Evolutionary conservation across 1,139 yeast genomes (phyloP).

Genomic region (Geotrichum reessii): DNA sequence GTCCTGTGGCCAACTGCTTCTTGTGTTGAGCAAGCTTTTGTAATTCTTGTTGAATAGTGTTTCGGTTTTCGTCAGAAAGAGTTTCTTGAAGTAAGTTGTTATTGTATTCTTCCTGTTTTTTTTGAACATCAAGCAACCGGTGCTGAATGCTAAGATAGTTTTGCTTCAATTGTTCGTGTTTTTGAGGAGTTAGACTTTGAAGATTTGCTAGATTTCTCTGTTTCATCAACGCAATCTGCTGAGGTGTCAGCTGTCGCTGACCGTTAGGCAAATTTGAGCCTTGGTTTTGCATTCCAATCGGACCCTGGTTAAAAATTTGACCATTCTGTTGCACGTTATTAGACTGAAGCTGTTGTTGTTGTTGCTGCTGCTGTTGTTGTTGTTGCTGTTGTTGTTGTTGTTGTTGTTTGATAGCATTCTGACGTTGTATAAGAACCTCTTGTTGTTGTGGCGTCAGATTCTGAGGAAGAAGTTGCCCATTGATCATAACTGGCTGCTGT

Average conservation of each 20-base stretch:
- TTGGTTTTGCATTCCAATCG: not conserved
- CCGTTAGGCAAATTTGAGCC: not conserved
- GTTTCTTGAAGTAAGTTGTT: not conserved
- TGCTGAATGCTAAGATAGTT: not conserved
- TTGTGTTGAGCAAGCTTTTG: not conserved
- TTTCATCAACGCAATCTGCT: not conserved
- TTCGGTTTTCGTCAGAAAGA: not conserved
- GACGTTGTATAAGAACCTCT: slow-evolving; percentile 48
- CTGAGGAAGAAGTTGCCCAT: slow-evolving; percentile 9
- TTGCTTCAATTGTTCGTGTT: not conserved
- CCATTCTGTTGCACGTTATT: not conserved
- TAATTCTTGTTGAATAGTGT: not conserved
- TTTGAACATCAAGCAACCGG: not conserved
- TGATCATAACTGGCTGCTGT: slow-evolving; percentile 11
- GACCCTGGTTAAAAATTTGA: not conserved
- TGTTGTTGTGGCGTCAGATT: slow-evolving; percentile 48
- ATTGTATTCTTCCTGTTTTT: not conserved
- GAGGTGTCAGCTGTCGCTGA: not conserved
- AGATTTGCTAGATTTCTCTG: not conserved
- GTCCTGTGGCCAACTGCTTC: not conserved
- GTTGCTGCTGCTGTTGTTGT: slow-evolving; percentile 19
- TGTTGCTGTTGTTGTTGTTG: slow-evolving; percentile 20
- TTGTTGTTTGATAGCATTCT: slow-evolving; percentile 37
- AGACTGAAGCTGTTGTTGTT: slow-evolving; percentile 1
- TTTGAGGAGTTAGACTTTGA: not conserved